A percentile compares a stretch with the other conserved stretches of the same genome.
These are phyloP conservation scores for Fusarium albidum DNA, from an alignment of 2,329 filamentous ascomycete species.

Conservation along the genomic window DNA sequence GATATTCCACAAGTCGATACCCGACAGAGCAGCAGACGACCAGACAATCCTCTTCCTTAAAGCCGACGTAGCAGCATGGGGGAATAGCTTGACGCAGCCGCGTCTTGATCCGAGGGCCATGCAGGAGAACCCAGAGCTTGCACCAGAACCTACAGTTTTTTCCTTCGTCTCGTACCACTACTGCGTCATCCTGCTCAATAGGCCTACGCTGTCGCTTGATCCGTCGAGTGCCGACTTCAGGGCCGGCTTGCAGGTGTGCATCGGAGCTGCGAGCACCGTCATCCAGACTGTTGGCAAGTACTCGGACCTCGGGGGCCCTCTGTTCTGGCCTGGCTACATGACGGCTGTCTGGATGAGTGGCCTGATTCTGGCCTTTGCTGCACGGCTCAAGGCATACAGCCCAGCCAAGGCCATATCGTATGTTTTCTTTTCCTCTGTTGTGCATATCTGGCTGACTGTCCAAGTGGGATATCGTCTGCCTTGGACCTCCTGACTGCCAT, in stretches of 20 bases:
- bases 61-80: slow-evolving; percentile 7
- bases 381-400: slow-evolving; percentile 41
- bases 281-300: slow-evolving; percentile 33
- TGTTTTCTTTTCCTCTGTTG: not conserved
- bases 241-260: slow-evolving; percentile 42
- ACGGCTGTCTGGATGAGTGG: slow-evolving; percentile 49
- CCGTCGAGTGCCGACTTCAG: slow-evolving; percentile 39
- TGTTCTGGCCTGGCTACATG: slow-evolving; percentile 46
- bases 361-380: slow-evolving; percentile 46
- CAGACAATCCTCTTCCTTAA: slow-evolving; percentile 19
- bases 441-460: not conserved
- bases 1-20: slow-evolving; percentile 1
- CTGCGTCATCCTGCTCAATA: slow-evolving; percentile 44
- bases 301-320: slow-evolving; percentile 1
- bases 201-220: slow-evolving; percentile 46
- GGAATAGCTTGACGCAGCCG: not conserved
- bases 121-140: not conserved
- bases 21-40: not conserved
- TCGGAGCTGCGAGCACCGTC: slow-evolving; percentile 41
- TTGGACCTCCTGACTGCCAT: not conserved
- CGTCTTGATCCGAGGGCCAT: not conserved
- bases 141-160: slow-evolving; percentile 25
- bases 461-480: not conserved
- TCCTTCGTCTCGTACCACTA: slow-evolving; percentile 45
- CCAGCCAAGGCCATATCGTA: slow-evolving; percentile 26